These are phyloP conservation scores for Exserohilum turcica DNA, from an alignment of 2,329 filamentous ascomycete genomes.

Conservation along the genomic window DNA sequence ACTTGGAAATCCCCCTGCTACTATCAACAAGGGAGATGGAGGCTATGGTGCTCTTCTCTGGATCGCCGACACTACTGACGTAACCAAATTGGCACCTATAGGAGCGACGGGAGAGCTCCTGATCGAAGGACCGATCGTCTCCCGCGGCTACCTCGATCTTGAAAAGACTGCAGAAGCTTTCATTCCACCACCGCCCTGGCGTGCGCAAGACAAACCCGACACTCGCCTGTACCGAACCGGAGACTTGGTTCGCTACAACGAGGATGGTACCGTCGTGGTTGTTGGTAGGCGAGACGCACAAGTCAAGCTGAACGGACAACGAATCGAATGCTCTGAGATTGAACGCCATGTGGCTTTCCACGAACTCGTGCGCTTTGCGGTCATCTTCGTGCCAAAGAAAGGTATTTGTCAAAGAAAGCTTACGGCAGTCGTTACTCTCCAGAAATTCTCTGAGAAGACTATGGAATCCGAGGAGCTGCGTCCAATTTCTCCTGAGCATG, in stretches of 20 bases:
- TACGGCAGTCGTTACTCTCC: background rate
- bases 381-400: background rate
- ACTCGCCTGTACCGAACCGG: background rate
- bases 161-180: conserved; percentile 1
- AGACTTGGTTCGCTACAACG: background rate
- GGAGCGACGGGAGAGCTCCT: conserved; percentile 54
- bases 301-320: background rate
- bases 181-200: background rate
- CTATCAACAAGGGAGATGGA: background rate
- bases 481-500: background rate
- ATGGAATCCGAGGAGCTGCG: background rate
- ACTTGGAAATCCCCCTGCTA: conserved; percentile 7
- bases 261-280: background rate
- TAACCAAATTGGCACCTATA: conserved; percentile 8
- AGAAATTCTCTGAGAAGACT: background rate
- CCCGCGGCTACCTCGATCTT: conserved; percentile 18
- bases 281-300: background rate
- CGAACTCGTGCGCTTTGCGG: background rate
- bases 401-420: background rate
- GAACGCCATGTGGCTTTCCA: background rate
- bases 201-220: background rate
- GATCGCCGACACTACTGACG: conserved; percentile 30
- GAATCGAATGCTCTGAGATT: background rate
- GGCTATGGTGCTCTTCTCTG: conserved; percentile 19
- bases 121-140: conserved; percentile 58